A percentile compares a stretch with the other conserved stretches of the same genome.
phyloP scores from a whole-genome alignment of 768 basidiomycete genomes.

The Lyophyllum decastes region DNA sequence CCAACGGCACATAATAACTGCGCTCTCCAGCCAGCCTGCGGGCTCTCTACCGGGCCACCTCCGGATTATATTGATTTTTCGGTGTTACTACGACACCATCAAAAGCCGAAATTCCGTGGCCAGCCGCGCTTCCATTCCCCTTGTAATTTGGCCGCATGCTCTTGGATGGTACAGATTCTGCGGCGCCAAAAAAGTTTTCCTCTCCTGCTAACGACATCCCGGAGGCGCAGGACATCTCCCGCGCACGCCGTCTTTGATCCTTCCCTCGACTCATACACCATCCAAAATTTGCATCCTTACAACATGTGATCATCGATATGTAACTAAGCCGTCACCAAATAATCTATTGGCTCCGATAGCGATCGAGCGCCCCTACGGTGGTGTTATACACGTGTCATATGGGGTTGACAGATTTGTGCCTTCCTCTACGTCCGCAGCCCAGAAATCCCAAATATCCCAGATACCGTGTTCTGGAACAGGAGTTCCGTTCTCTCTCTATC shows the following conservation, averaged over 20 bases:
- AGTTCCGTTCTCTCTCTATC: neutral
- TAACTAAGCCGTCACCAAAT: neutral
- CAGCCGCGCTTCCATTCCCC: constrained; percentile 1
- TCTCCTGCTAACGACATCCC: neutral
- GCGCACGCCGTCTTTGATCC: neutral
- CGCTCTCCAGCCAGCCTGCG: neutral
- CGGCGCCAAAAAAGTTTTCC: neutral
- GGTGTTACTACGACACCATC: constrained; percentile 3
- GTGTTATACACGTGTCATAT: constrained; percentile 9
- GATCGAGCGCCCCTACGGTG: constrained; percentile 2
- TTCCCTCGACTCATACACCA: neutral
- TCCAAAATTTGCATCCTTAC: neutral
- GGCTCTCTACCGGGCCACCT: neutral
- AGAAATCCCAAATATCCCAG: neutral
- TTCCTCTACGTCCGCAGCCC: constrained; percentile 6
- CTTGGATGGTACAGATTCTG: neutral
- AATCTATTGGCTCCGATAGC: constrained; percentile 8
- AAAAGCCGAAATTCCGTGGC: constrained; percentile 5
- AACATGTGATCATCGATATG: constrained; percentile 1
- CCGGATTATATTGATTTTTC: constrained; percentile 1
- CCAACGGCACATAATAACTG: neutral
- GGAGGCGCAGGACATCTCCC: neutral
- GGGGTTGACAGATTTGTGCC: constrained; percentile 9
- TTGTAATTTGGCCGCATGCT: neutral
- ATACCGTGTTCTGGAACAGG: neutral